A percentile compares a stretch with the other conserved stretches of the same genome.
Conservation (phyloP, 225 moss, liverwort and hornwort species). For the Anthoceros angustus region DNA sequence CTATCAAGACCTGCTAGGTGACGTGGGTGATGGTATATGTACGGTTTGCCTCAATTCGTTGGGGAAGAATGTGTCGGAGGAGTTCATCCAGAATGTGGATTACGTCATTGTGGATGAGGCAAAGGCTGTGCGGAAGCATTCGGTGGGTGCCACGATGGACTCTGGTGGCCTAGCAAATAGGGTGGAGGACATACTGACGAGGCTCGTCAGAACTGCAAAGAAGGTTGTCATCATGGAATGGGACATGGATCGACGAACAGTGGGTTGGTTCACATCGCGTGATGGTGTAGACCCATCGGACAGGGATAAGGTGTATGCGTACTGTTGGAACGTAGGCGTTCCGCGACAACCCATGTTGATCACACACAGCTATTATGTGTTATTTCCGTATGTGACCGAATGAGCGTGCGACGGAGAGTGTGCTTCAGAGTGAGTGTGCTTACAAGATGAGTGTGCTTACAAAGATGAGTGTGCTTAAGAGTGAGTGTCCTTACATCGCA, state of each 20-base stretch:
- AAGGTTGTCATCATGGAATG: neutral
- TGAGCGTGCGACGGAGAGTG: no score
- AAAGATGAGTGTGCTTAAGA: no score
- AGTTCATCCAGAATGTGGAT: neutral
- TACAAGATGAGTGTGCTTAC: no score
- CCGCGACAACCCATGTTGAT: no score
- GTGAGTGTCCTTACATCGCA: no score
- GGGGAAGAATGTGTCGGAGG: neutral
- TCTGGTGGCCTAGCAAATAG: neutral
- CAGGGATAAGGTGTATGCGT: no score
- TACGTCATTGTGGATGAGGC: neutral
- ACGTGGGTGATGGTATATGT: neutral
- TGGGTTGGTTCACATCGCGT: neutral
- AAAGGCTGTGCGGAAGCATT: neutral
- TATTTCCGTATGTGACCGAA: no score
- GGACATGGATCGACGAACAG: neutral
- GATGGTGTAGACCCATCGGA: neutral
- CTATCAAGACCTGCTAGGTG: neutral
- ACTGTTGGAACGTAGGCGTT: no score
- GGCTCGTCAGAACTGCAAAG: neutral
- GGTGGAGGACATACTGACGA: neutral
- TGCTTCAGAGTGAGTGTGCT: no score
- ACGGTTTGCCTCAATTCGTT: neutral
- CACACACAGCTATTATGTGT: no score
- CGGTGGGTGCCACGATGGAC: neutral